Percentiles rank a stretch among this genome's conserved stretches.
Conservation (phyloP, 805 yeast genomes). For the Suhomyces tanzawaensis region DNA sequence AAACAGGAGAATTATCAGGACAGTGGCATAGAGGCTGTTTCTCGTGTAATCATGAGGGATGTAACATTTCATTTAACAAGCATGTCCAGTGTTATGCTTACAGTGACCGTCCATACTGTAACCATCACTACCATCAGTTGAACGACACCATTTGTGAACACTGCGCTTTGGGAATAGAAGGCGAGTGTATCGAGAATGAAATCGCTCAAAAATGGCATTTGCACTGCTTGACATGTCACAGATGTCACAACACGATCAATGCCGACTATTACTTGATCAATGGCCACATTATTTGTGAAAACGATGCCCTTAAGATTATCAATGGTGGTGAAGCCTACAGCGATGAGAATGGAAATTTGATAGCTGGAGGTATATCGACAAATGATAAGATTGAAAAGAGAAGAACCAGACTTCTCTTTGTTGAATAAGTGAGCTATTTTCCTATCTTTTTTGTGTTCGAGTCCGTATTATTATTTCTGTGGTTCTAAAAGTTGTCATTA, state of each 20-base stretch:
- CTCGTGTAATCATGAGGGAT: constrained; percentile 54
- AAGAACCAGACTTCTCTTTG: constrained; percentile 40
- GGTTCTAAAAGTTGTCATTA: neutral
- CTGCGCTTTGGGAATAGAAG: constrained; percentile 81
- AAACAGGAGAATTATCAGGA: constrained; percentile 79
- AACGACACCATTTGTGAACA: constrained; percentile 73
- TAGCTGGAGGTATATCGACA: constrained; percentile 21
- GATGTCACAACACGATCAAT: constrained; percentile 51
- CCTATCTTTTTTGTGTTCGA: too few species aligned
- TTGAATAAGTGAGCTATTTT: constrained; percentile 28
- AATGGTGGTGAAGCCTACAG: constrained; percentile 22
- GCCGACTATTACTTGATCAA: constrained; percentile 56
- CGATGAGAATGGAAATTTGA: constrained; percentile 19
- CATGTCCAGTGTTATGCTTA: constrained; percentile 70
- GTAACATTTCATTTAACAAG: constrained; percentile 57
- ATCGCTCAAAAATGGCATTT: constrained; percentile 70
- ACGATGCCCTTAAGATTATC: constrained; percentile 32
- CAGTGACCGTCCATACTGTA: constrained; percentile 80
- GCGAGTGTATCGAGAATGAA: constrained; percentile 82
- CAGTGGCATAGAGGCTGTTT: constrained; percentile 95
- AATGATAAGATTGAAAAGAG: constrained; percentile 42
- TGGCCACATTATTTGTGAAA: constrained; percentile 52
- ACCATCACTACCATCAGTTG: constrained; percentile 66
- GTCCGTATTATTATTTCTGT: neutral
- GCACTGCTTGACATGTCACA: constrained; percentile 65